Base-by-base conservation (phyloP, 352 stramenopile species). In the Salisapilia sapeloensis region DNA sequence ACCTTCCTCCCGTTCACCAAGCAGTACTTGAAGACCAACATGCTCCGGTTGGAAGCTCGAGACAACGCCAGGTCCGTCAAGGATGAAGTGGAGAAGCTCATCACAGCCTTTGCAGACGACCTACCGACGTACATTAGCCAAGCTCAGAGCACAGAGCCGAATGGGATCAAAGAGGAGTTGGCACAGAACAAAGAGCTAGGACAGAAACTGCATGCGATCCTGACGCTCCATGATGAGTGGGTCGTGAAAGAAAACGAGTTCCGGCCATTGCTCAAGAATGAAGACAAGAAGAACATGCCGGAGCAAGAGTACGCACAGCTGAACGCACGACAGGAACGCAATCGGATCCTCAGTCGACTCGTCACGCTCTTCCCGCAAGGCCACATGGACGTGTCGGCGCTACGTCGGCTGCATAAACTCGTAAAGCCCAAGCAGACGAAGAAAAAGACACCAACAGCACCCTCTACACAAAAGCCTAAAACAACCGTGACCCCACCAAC, bases 1-100 rank as follows among this genome's bases (percentile, higher is more conserved):
- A 76, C 62, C 26, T 91, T 91, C 40, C 42, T 91, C 26, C 75
- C 75, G 20, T 91, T 86, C 40, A 91, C 75, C 2, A 91, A 91
- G 40, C 74, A 84, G 40, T 85, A 84, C 21, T 38, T 91, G 14
- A 84, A 86, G 56, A 69, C 71, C 7, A 87, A 87, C 38, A 91
- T 91, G 75, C 37, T 85, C 24, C 62, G 72, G 2, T 44, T 91
- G 13, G 75, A 91, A 56, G 75, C 69, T 11, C 63, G 75, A 15
- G 75, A 91, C 39, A 49, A 46, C 8, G 71, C 69, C 22, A 60
- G 55, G 13, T 38, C 37, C 10, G 54, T 71, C 22, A 75, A 60
- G 30, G 58, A 84, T 17, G 58, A 66, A 10, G 24, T 86, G 26
- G 75, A 91, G 30, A 46, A 33, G 4, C 35, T 53, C 1, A 31